phyloP scores from a whole-genome alignment of 2,329 filamentous ascomycete species.

The Thelonectria rubi region DNA sequence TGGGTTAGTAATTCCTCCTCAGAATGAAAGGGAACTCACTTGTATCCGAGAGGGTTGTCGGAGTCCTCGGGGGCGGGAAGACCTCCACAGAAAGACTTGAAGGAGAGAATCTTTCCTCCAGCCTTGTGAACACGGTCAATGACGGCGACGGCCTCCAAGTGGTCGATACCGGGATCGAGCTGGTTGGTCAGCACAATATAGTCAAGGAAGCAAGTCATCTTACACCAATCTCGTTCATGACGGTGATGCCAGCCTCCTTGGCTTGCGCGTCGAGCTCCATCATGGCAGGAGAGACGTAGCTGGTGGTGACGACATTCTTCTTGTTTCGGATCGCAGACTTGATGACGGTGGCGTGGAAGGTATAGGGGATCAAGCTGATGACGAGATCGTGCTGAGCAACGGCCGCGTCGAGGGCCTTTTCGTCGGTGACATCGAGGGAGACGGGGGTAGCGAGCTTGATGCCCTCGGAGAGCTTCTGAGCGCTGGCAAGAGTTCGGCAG shows the following conservation, averaged over 20 bases:
- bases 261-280: conserved; percentile 81
- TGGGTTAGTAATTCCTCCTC: background rate
- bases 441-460: conserved; percentile 79
- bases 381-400: conserved; percentile 82
- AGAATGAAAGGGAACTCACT: conserved; percentile 49
- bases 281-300: conserved; percentile 93
- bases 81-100: conserved; percentile 87
- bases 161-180: conserved; percentile 41
- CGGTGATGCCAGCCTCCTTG: conserved; percentile 93
- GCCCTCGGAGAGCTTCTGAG: conserved; percentile 77
- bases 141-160: conserved; percentile 81
- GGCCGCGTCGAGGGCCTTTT: conserved; percentile 79
- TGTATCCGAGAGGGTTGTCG: conserved; percentile 92
- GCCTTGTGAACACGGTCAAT: conserved; percentile 88
- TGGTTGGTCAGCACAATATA: background rate
- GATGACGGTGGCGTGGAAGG: conserved; percentile 87
- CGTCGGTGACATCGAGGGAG: conserved; percentile 84
- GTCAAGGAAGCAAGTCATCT: too few relatives aligned
- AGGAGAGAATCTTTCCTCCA: conserved; percentile 85
- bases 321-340: conserved; percentile 91
- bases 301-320: conserved; percentile 96
- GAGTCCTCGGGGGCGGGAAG: conserved; percentile 73
- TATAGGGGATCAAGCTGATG: conserved; percentile 90
- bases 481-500: conserved; percentile 81
- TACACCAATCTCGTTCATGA: conserved; percentile 93